phyloP scores from a whole-genome alignment of 768 basidiomycete species.

The Brasilioporus rufonigricans region DNA sequence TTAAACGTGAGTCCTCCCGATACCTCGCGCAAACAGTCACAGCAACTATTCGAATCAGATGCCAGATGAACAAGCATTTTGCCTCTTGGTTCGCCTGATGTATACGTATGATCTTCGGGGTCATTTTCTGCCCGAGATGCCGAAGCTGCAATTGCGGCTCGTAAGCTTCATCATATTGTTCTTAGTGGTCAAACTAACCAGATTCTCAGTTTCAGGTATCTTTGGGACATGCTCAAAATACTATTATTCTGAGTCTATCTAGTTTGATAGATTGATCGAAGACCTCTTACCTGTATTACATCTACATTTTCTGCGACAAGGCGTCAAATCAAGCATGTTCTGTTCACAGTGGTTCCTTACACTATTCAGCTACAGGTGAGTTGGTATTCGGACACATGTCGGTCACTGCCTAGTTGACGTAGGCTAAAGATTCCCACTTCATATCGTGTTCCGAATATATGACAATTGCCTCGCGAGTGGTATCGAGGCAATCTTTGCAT shows the following conservation, averaged over 20 bases:
- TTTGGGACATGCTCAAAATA: constrained; percentile 3
- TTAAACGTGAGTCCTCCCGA: constrained; percentile 64
- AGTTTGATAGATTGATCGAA: constrained; percentile 95
- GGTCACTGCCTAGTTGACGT: background rate
- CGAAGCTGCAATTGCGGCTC: constrained; percentile 89
- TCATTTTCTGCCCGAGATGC: constrained; percentile 99
- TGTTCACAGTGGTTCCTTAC: constrained; percentile 99
- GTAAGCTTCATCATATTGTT: constrained; percentile 39
- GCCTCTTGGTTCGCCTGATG: constrained; percentile 92
- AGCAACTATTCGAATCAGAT: constrained; percentile 54
- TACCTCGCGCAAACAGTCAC: background rate
- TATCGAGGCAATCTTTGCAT: constrained; percentile 95
- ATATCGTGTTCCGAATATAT: constrained; percentile 93
- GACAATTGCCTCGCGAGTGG: constrained; percentile 96
- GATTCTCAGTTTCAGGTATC: constrained; percentile 57
- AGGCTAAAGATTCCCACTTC: constrained; percentile 76
- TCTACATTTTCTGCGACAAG: constrained; percentile 89
- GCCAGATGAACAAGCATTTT: constrained; percentile 99
- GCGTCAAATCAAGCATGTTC: constrained; percentile 97
- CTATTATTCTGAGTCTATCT: constrained; percentile 17
- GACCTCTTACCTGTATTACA: constrained; percentile 91
- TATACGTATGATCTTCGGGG: constrained; percentile 93
- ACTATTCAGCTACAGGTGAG: constrained; percentile 89
- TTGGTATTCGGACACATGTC: background rate
- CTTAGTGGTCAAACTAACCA: background rate